Evolutionary conservation across 495 filamentous ascomycete genomes (phyloP), one percentile per base, ranked within the genome.

Genomic region (Penicillium bialowiezense): DNA sequence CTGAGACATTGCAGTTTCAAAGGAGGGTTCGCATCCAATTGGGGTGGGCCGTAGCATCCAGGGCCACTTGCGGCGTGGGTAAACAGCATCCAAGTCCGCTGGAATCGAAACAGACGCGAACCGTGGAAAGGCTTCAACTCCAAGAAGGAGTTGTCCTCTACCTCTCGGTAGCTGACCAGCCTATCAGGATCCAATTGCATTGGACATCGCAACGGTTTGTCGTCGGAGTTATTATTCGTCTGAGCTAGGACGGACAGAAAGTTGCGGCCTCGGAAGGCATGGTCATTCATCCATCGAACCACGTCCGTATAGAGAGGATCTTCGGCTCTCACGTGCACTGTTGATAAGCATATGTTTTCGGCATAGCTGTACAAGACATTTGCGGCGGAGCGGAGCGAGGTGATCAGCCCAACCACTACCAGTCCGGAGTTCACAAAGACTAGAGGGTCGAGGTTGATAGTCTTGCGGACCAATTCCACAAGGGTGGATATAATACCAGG

Each of bases 261-360:
- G 15, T 48, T 48, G 23, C 34, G 34, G 31, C 24, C 12, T 6
- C 34, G 32, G 26, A 48, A 48, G 0, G 26, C 44, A 32, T 48
- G 44, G n/a, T 48, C 44, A 14, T 48, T 48, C 44, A 48, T 48
- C 44, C 44, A 48, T 8, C 33, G 44, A 19, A 48, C 26, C 2
- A 48, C 18, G 18, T 48, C 44, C 0, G 39, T 14, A 17, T 48
- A 48, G 13, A 48, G 44, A 7, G 32, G 35, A 28, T 48, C 44
- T 17, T 39, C 44, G 8, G 20, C 44, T 24, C 35, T 39, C n/a
- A 48, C 43, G 18, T 48, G 44, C 24, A 48, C 44, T 13, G 44
- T 48, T 19, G 44, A 37, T 20, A 48, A 21, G 23, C 44, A 48
- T 23, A 20, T 39, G 31, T 48, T 48, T 39, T 48, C 44, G 9